Percentiles rank a stretch among this genome's conserved stretches.
phyloP scores from a whole-genome alignment of 768 basidiomycete species.

The Trametes cingulata region DNA sequence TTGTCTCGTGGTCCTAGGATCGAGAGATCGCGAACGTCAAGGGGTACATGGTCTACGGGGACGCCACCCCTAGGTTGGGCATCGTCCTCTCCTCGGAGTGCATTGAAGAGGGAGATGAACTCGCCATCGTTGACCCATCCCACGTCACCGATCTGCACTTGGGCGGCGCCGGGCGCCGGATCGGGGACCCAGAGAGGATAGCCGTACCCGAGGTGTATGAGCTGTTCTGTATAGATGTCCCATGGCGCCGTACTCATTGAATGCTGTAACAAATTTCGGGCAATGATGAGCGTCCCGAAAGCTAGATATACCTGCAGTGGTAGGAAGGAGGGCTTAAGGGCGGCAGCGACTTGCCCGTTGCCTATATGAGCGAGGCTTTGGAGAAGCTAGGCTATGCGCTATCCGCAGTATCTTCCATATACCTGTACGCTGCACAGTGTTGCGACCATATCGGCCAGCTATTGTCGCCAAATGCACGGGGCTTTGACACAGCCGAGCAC shows the following conservation, averaged over 20 bases:
- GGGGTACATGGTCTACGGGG: not conserved
- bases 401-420: too few species aligned
- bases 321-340: too few species aligned
- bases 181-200: slow-evolving; percentile 2
- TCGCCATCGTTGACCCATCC: slow-evolving; percentile 6
- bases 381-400: too few species aligned
- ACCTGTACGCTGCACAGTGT: too few species aligned
- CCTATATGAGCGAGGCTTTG: too few species aligned
- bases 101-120: slow-evolving; percentile 12
- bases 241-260: not conserved
- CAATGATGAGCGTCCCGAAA: too few species aligned
- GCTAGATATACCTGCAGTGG: too few species aligned
- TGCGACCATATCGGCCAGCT: too few species aligned
- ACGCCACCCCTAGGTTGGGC: not conserved
- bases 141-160: slow-evolving; percentile 8
- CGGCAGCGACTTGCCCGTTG: too few species aligned
- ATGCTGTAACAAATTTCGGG: not conserved
- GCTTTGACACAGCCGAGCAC: too few species aligned
- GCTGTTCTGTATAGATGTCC: slow-evolving; percentile 3
- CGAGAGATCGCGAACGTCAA: not conserved
- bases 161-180: not conserved
- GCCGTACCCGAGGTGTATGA: not conserved
- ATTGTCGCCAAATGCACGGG: too few species aligned
- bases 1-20: not conserved
- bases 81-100: not conserved